Conservation (phyloP, 371 early-diverging fungal species). For the Blakeslea trispora region DNA sequence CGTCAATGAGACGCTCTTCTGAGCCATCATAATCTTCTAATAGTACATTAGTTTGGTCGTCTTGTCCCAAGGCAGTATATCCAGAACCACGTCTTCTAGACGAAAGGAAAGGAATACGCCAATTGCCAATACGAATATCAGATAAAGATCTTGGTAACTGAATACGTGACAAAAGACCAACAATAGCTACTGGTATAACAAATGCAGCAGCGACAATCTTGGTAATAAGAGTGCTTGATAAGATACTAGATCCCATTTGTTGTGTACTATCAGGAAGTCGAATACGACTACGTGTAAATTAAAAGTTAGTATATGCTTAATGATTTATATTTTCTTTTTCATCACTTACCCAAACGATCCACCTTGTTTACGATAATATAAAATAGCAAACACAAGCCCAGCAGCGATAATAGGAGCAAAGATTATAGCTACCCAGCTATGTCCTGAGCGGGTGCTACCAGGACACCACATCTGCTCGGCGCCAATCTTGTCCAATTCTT, state of each 20-base stretch:
- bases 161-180: conserved; percentile 43
- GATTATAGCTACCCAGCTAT: conserved; percentile 38
- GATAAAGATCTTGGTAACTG: conserved; percentile 35
- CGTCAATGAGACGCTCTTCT: conserved; percentile 43
- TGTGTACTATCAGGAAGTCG: conserved; percentile 40
- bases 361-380: conserved; percentile 39
- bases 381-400: conserved; percentile 34
- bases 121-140: conserved; percentile 30
- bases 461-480: conserved; percentile 70
- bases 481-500: conserved; percentile 47
- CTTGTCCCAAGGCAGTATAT: conserved; percentile 49
- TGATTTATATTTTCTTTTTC: neutral
- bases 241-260: conserved; percentile 19
- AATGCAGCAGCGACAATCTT: conserved; percentile 43
- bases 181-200: conserved; percentile 45
- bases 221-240: conserved; percentile 37
- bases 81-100: conserved; percentile 24
- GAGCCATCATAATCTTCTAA: conserved; percentile 54
- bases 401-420: conserved; percentile 45
- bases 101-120: conserved; percentile 33
- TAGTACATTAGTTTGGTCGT: conserved; percentile 49
- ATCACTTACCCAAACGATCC: conserved; percentile 33
- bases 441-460: conserved; percentile 46
- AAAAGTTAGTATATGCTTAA: neutral
- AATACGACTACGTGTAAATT: conserved; percentile 29